Base-by-base conservation (phyloP, 2,329 filamentous ascomycete species). In the Talaromyces pinophilus region DNA sequence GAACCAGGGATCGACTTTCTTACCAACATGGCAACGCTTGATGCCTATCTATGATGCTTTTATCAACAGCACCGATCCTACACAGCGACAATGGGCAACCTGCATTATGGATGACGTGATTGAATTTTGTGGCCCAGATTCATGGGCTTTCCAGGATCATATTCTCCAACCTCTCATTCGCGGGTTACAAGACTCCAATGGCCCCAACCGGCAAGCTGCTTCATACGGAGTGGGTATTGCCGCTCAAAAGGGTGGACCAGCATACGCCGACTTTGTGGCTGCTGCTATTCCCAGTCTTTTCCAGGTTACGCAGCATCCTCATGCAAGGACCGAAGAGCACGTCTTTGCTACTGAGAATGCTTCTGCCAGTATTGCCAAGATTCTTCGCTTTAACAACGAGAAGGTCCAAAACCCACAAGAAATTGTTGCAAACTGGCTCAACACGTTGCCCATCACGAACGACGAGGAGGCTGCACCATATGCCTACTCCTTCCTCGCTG, bases 21-120 rank as follows among this genome's bases (percentile, higher is more conserved):
- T 99, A 63, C 90, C 89, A 5, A 84, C 92, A 50, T 99, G 94
- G 93, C 91, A 97, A 76, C 87, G 88, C 63, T 85, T 99, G 28
- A 88, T 97, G 78, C 83, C 86, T 11, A 96, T 92, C 65, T 98
- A 98, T 78, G 89, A 93, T 72, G 85, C 85, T 38, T 98, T 98
- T 78, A 89, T 97, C 70, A 87, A 86, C 50, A 95, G 91, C 66
- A 71, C 76, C 35, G 95, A 99, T 76, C 86, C 93, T 0, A 98
- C 93, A 19, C 94, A 98, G 78, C 88, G 95, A 65, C 95, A 99
- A 77, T 99, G 95, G 95, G 94, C 93, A n/a, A 86, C 99, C 63
- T 99, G 95, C 83, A 97, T 99, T 72, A 92, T 97, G 84, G 95
- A 99, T 75, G 95, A 99, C 77, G 94, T 99, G 42, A 86, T 99